These are phyloP conservation scores for Ophiocordyceps unilateralis DNA, from an alignment of 2,329 filamentous ascomycete species.

Conservation along the genomic window DNA sequence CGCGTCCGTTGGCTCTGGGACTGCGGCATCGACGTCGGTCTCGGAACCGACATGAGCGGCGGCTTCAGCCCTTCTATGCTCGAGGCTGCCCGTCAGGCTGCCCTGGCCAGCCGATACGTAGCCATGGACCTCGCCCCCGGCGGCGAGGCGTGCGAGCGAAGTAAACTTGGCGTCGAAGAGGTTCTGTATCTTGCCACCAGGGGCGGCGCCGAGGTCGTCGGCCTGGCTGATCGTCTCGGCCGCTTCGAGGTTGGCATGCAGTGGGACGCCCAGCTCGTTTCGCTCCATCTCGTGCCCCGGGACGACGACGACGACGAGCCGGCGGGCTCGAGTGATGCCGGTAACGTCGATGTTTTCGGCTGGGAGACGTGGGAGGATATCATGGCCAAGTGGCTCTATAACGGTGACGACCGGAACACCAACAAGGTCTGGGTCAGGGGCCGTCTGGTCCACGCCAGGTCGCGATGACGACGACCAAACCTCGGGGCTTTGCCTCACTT, in stretches of 20 bases:
- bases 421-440: slow-evolving; percentile 80
- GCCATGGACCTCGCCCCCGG: slow-evolving; percentile 29
- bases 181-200: slow-evolving; percentile 70
- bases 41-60: slow-evolving; percentile 83
- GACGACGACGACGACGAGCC: slow-evolving; percentile 15
- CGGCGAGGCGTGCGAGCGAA: slow-evolving; percentile 23
- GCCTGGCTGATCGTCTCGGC: slow-evolving; percentile 54
- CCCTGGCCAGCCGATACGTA: slow-evolving; percentile 58
- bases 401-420: slow-evolving; percentile 84
- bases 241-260: slow-evolving; percentile 74
- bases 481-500: no score
- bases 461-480: neutral
- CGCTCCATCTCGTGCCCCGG: slow-evolving; percentile 31
- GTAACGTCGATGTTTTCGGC: slow-evolving; percentile 76
- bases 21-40: slow-evolving; percentile 57
- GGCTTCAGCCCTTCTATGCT: slow-evolving; percentile 72
- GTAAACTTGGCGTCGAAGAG: slow-evolving; percentile 69
- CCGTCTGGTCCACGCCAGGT: slow-evolving; percentile 52
- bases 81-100: slow-evolving; percentile 66
- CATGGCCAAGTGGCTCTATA: slow-evolving; percentile 88
- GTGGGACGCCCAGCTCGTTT: slow-evolving; percentile 79
- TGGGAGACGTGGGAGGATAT: slow-evolving; percentile 78
- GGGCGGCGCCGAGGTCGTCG: slow-evolving; percentile 73
- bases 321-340: slow-evolving; percentile 19
- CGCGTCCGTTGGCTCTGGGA: slow-evolving; percentile 60